Conservation (phyloP, 306 rosid genomes). For the Rubus parviflorus region DNA sequence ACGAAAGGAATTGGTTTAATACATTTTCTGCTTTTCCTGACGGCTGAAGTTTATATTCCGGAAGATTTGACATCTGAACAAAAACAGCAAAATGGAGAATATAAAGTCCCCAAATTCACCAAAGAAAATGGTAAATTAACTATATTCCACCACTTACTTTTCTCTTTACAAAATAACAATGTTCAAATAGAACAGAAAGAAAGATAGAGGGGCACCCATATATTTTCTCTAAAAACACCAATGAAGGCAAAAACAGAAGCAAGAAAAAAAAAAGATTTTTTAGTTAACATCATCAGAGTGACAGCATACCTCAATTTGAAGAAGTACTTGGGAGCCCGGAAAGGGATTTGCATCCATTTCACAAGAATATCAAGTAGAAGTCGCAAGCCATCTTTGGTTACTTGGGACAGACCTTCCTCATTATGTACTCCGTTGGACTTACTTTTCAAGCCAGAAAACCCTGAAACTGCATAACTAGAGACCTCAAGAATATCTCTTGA, state of each 20-base stretch:
- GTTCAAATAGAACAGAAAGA: neutral
- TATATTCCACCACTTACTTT: neutral
- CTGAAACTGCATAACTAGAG: conserved; percentile 43
- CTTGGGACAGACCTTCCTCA: conserved; percentile 25
- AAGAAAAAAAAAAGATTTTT: neutral
- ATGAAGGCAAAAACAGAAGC: neutral
- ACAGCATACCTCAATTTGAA: conserved; percentile 53
- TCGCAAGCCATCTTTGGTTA: conserved; percentile 36
- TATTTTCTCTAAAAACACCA: neutral
- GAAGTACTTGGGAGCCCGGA: conserved; percentile 52
- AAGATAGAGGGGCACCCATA: neutral
- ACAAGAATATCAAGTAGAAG: conserved; percentile 29
- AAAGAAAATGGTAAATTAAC: neutral
- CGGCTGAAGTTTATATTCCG: neutral
- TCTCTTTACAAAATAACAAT: neutral
- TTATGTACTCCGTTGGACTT: conserved; percentile 14
- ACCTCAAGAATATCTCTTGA: conserved; percentile 38
- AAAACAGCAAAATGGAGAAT: neutral
- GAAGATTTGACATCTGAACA: neutral
- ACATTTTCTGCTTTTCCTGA: neutral
- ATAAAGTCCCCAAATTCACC: neutral
- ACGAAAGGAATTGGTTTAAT: neutral
- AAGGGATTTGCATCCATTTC: conserved; percentile 53
- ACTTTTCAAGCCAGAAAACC: conserved; percentile 30
- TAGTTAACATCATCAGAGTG: neutral